Conservation (phyloP, 2,329 filamentous ascomycete genomes). For the Aspergillus sp. region DNA sequence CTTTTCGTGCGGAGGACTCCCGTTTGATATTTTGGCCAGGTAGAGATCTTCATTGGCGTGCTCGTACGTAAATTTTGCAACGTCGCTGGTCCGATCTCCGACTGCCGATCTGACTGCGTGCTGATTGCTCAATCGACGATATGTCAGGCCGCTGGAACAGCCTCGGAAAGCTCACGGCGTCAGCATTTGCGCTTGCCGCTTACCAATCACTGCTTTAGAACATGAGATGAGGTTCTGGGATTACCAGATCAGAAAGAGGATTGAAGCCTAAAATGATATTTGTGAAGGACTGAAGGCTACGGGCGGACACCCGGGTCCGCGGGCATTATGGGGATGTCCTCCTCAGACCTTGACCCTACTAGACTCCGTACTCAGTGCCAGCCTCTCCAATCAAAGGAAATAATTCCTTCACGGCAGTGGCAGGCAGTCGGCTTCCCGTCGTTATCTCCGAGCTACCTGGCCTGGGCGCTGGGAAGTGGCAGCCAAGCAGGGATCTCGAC, state of each 20-base stretch:
- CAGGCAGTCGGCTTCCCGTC: neutral
- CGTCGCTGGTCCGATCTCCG: neutral
- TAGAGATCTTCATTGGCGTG: too few species aligned
- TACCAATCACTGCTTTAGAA: neutral
- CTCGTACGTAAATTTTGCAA: neutral
- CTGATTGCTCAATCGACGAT: too few species aligned
- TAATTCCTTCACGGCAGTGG: neutral
- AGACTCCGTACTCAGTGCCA: too few species aligned
- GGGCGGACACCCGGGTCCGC: too few species aligned
- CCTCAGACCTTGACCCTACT: too few species aligned
- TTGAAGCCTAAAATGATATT: too few species aligned
- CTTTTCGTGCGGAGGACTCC: neutral
- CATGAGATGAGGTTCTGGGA: neutral
- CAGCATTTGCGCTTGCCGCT: neutral
- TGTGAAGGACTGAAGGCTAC: too few species aligned
- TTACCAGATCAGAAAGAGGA: neutral
- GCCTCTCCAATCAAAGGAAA: neutral
- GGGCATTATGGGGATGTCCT: too few species aligned
- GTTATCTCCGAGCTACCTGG: neutral
- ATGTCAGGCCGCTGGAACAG: too few species aligned
- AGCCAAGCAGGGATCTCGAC: too few species aligned
- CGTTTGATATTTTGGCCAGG: neutral
- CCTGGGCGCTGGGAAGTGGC: too few species aligned
- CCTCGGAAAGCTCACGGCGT: neutral
- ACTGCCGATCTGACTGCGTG: neutral